A percentile compares a stretch with the other conserved stretches of the same genome.
phyloP scores from a whole-genome alignment of 2,329 filamentous ascomycete species.

The Phoma herbarum region DNA sequence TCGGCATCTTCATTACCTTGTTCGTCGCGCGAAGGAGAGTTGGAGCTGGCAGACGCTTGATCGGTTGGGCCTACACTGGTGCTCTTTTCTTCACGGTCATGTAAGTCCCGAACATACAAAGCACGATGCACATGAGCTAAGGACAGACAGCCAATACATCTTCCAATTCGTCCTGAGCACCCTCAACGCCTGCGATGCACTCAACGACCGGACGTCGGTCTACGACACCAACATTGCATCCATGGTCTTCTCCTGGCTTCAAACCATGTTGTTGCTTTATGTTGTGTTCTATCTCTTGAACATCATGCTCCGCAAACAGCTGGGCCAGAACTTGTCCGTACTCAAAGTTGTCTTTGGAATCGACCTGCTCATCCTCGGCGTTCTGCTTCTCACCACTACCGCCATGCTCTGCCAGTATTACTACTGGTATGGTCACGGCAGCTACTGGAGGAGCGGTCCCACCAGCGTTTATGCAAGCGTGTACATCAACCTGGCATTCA shows the following conservation, averaged over 20 bases:
- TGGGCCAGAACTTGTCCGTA: slow-evolving; percentile 19
- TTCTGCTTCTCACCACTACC: slow-evolving; percentile 25
- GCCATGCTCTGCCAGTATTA: slow-evolving; percentile 27
- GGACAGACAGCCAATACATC: background rate
- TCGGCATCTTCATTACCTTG: slow-evolving; percentile 28
- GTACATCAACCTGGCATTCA: slow-evolving; percentile 7
- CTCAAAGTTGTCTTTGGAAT: slow-evolving; percentile 26
- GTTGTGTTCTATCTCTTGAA: slow-evolving; percentile 39
- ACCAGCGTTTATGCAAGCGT: background rate
- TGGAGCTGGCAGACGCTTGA: slow-evolving; percentile 31
- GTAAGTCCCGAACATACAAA: slow-evolving; percentile 25
- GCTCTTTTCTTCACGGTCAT: slow-evolving; percentile 26
- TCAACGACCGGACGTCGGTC: accelerated
- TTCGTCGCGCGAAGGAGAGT: slow-evolving; percentile 31
- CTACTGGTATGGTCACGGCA: background rate
- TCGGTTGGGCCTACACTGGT: slow-evolving; percentile 29
- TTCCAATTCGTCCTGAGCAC: slow-evolving; percentile 1
- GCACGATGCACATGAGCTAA: background rate
- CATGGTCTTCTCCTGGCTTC: slow-evolving; percentile 32
- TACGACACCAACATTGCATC: slow-evolving; percentile 23
- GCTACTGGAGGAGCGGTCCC: background rate
- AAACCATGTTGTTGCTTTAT: slow-evolving; percentile 34
- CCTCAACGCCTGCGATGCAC: slow-evolving; percentile 5
- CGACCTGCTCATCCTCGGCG: slow-evolving; percentile 33
- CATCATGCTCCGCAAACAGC: slow-evolving; percentile 32